These are phyloP conservation scores for Cryptococcus amylolentus DNA, from an alignment of 1,284 basidiomycete genomes.

Conservation along the genomic window DNA sequence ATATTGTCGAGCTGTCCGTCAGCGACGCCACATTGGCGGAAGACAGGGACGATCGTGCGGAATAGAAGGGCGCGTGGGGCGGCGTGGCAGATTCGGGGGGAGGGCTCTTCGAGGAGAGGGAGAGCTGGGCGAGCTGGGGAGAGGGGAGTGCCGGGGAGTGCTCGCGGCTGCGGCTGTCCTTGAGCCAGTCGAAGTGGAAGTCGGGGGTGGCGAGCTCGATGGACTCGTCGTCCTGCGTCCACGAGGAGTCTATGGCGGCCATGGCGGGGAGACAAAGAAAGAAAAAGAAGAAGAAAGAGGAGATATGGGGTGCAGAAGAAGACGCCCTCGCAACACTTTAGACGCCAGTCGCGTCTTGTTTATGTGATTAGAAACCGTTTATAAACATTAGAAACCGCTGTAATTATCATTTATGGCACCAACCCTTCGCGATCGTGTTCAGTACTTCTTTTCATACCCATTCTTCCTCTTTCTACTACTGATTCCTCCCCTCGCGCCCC, in stretches of 20 bases:
- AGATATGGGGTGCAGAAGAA: not conserved
- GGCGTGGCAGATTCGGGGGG: no score
- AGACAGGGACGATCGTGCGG: conserved; percentile 30
- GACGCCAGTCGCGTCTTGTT: not conserved
- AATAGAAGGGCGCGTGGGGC: not conserved
- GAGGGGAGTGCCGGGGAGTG: no score
- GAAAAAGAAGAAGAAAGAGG: not conserved
- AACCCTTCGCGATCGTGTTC: not conserved
- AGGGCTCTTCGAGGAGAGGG: no score
- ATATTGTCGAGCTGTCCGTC: conserved; percentile 29
- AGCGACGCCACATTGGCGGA: conserved; percentile 25
- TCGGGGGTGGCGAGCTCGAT: conserved; percentile 35
- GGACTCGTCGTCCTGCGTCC: conserved; percentile 31
- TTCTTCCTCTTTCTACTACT: not conserved
- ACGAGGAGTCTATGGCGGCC: not conserved
- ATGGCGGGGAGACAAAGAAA: not conserved
- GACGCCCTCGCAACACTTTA: no score
- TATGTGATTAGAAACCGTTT: not conserved
- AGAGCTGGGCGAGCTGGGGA: no score
- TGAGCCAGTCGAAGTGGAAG: conserved; percentile 40
- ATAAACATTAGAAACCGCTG: no score
- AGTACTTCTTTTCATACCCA: not conserved
- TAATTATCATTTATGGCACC: not conserved
- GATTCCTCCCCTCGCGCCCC: not conserved
- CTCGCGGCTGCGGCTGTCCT: conserved; percentile 1